Evolutionary conservation across 2,329 filamentous ascomycete genomes (phyloP), one percentile per base, ranked within the genome.

Genomic region (Aspergillus terreus): DNA sequence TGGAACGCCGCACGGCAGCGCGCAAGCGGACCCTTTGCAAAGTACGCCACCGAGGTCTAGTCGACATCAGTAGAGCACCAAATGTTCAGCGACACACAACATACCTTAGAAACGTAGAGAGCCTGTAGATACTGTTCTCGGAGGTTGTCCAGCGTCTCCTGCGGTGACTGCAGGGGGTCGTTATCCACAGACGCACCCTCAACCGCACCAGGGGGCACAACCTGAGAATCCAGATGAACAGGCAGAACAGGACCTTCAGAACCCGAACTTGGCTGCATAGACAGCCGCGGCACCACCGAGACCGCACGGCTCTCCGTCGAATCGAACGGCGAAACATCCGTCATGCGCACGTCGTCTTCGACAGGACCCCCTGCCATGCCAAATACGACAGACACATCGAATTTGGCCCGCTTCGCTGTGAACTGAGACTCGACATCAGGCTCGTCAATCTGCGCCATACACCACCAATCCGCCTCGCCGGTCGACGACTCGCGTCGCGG

Each of bases 1-100:
- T 71, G 67, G 30, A 73, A 71, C 46, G 68, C 66, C 36, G 65
- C 70, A 30, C 76, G 71, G 25, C 72, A 76, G 25, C 76, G 72
- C 12, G 75, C 69, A 46, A 78, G 61, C 14, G 76, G 76, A 4
- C 76, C 76, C 63, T 79, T 79, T 33, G 75, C 75, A 59, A 78
- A 79, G 58, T 78, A 79, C 49, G 76, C 76, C 49, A 79, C 63
- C 25, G 75, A 77, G n/a, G 75, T 72, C 67, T 76, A 52, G 9
- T 42, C 11, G 14, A n/a, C 32, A 51, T 65, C 15, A 63, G 57
- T 36, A 32, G 49, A 35, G 15, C n/a, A 27, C 19, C 19, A 21
- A n/a, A 21, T 32, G 5, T 23, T 6, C 23, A 23, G 32, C 35
- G 41, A 15, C 7, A 6, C 12, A 35, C 19, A 14, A 52, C 52